Conservation (phyloP, 495 filamentous ascomycete species). For the Lindgomyces ingoldianus region DNA sequence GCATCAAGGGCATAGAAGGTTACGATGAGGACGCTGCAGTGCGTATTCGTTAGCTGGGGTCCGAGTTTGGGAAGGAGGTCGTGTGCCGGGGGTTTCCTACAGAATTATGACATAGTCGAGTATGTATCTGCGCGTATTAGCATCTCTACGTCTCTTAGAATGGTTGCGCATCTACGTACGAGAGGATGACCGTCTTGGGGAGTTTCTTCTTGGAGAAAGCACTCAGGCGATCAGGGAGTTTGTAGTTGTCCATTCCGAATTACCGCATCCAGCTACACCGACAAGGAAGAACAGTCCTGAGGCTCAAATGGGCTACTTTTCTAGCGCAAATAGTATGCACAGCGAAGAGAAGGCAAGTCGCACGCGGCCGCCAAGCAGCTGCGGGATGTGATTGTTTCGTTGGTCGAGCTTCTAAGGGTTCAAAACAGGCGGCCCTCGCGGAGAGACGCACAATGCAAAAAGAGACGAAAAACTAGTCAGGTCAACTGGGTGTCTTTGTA, state of each 20-base stretch:
- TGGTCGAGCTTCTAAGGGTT: not conserved
- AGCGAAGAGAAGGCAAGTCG: conserved; percentile 1
- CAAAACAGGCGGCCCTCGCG: conserved; percentile 20
- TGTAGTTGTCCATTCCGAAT: conserved; percentile 30
- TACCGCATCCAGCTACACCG: conserved; percentile 38
- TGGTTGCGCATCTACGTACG: conserved; percentile 46
- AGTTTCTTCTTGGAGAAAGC: conserved; percentile 56
- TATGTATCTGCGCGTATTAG: conserved; percentile 57
- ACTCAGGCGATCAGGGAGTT: conserved; percentile 46
- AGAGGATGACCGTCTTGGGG: conserved; percentile 54
- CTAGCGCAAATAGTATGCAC: conserved; percentile 6
- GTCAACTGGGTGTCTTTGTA: not conserved
- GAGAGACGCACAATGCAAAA: conserved; percentile 14
- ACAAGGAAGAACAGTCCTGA: not conserved
- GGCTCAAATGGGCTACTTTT: not conserved
- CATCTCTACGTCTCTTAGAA: not conserved
- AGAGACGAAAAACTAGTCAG: conserved; percentile 9
- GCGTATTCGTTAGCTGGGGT: conserved; percentile 38
- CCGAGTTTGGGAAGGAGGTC: conserved; percentile 30
- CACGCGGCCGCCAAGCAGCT: not conserved
- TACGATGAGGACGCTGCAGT: conserved; percentile 52
- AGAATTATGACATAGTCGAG: conserved; percentile 69
- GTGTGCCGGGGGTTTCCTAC: conserved; percentile 46
- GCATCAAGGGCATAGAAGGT: conserved; percentile 58
- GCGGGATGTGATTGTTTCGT: conserved; percentile 13